These are phyloP conservation scores for Ogataea saltuana DNA, from an alignment of 805 yeast genomes.

Conservation along the genomic window DNA sequence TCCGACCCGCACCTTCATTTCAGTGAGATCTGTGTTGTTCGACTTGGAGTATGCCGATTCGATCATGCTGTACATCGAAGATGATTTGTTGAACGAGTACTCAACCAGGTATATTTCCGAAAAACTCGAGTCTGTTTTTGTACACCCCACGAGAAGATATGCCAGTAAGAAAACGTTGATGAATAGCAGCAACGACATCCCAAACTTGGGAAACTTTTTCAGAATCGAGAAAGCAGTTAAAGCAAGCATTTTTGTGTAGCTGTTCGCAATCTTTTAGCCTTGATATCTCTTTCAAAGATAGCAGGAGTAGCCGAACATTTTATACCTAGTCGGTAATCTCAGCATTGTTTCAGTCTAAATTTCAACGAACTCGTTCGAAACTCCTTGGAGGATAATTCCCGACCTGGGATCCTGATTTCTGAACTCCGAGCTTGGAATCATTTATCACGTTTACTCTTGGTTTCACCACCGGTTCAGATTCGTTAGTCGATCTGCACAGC, in stretches of 20 bases:
- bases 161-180: slow-evolving; percentile 52
- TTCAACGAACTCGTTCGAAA: too few relatives aligned
- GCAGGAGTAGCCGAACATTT: too few relatives aligned
- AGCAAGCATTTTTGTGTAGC: neutral
- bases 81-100: slow-evolving; percentile 47
- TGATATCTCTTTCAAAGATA: too few relatives aligned
- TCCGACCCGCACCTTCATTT: slow-evolving; percentile 51
- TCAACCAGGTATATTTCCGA: slow-evolving; percentile 52
- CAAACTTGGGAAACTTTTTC: slow-evolving; percentile 44
- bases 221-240: slow-evolving; percentile 16
- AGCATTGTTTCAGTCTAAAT: too few relatives aligned
- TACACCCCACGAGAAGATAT: slow-evolving; percentile 59
- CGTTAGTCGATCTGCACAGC: too few relatives aligned
- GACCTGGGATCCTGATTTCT: too few relatives aligned
- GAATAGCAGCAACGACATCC: slow-evolving; percentile 43
- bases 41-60: slow-evolving; percentile 37
- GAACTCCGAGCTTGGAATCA: too few relatives aligned
- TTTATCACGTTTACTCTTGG: too few relatives aligned
- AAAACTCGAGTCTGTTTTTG: slow-evolving; percentile 41
- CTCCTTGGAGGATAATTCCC: too few relatives aligned
- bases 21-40: slow-evolving; percentile 38
- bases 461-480: too few relatives aligned
- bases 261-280: neutral
- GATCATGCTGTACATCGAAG: slow-evolving; percentile 44
- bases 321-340: too few relatives aligned